phyloP scores from a whole-genome alignment of 768 basidiomycete species.

The Nidula microcarpa region DNA sequence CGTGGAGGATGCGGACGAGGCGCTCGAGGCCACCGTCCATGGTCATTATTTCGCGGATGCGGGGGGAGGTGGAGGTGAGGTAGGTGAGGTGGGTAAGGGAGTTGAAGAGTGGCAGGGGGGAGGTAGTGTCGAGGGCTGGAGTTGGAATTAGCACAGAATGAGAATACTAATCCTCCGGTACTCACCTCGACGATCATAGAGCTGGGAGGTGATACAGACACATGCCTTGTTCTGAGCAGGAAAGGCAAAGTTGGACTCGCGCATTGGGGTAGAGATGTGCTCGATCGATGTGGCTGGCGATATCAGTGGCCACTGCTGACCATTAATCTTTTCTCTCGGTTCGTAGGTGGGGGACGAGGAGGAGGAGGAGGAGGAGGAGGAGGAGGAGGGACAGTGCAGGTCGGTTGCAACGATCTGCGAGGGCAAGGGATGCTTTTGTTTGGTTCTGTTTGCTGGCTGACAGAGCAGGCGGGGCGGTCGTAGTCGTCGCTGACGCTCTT shows the following conservation, averaged over 20 bases:
- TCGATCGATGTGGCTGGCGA: neutral
- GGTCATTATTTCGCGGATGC: conserved; percentile 98
- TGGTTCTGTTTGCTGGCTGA: too few relatives aligned
- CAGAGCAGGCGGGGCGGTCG: too few relatives aligned
- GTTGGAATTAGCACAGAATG: neutral
- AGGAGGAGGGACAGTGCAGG: too few relatives aligned
- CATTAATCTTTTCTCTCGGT: too few relatives aligned
- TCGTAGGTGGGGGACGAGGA: too few relatives aligned
- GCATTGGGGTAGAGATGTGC: conserved; percentile 44
- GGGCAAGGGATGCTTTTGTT: too few relatives aligned
- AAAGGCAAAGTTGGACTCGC: conserved; percentile 94
- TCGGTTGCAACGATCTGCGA: too few relatives aligned
- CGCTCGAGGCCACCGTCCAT: conserved; percentile 97
- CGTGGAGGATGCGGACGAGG: conserved; percentile 86
- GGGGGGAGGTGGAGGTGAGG: conserved; percentile 94
- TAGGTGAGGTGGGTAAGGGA: conserved; percentile 95
- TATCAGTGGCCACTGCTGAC: too few relatives aligned
- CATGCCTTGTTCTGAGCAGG: conserved; percentile 93
- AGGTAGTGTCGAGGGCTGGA: conserved; percentile 50
- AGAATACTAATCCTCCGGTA: conserved; percentile 10
- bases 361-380: too few relatives aligned
- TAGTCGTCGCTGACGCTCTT: too few relatives aligned
- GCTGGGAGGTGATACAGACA: conserved; percentile 89
- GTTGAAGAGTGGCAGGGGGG: conserved; percentile 72
- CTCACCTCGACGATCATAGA: conserved; percentile 92